These are phyloP conservation scores for Botryotinia calthae DNA, from an alignment of 2,329 filamentous ascomycete genomes.

Conservation along the genomic window DNA sequence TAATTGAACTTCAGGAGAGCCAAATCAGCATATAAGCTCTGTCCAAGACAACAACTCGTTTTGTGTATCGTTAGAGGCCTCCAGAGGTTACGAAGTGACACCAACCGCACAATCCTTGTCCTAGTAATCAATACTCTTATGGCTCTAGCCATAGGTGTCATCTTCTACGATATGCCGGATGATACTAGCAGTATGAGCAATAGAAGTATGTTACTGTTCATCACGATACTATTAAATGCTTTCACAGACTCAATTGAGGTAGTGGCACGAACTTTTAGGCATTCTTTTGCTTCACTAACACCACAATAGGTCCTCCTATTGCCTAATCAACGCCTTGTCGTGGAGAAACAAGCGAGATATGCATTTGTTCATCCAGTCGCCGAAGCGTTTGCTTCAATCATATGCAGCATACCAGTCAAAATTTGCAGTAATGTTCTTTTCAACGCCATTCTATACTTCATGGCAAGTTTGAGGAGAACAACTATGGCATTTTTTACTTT, in stretches of 20 bases:
- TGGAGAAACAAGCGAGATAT: slow-evolving; percentile 86
- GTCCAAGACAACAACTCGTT: slow-evolving; percentile 68
- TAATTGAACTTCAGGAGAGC: slow-evolving; percentile 44
- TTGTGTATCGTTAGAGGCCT: slow-evolving; percentile 85
- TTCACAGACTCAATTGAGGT: slow-evolving; percentile 59
- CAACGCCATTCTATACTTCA: slow-evolving; percentile 81
- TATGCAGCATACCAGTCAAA: slow-evolving; percentile 84
- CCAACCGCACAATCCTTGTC: slow-evolving; percentile 60
- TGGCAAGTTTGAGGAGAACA: slow-evolving; percentile 75
- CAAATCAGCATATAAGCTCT: slow-evolving; percentile 79
- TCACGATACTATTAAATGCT: slow-evolving; percentile 64
- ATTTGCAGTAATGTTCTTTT: slow-evolving; percentile 60
- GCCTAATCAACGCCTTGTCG: slow-evolving; percentile 83
- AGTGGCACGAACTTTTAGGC: slow-evolving; percentile 1
- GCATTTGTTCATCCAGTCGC: slow-evolving; percentile 88
- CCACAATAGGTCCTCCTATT: slow-evolving; percentile 62
- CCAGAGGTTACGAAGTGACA: slow-evolving; percentile 71
- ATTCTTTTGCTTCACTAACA: not conserved
- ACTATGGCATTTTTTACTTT: slow-evolving; percentile 83
- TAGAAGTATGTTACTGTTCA: slow-evolving; percentile 64
- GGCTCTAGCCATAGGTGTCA: slow-evolving; percentile 57
- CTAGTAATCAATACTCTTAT: slow-evolving; percentile 43
- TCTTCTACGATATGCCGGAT: slow-evolving; percentile 60
- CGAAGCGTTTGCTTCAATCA: slow-evolving; percentile 85
- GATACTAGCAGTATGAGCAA: slow-evolving; percentile 59